Percentiles rank a stretch among this genome's conserved stretches.
phyloP scores from a whole-genome alignment of 108 stramenopile genomes.

The Stephanodiscus triporus region DNA sequence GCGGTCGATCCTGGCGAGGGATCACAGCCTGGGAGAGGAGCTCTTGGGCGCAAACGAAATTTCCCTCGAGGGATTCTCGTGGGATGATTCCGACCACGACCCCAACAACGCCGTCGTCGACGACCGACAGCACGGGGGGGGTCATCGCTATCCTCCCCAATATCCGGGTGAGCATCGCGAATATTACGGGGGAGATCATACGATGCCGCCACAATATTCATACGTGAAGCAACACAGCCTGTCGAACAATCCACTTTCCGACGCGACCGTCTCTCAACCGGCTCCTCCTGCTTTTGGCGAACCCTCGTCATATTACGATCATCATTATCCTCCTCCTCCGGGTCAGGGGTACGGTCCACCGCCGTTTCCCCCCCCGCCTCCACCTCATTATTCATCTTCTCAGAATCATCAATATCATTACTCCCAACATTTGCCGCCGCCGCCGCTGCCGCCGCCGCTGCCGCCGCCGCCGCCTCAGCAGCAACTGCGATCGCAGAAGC shows the following conservation, averaged over 20 bases:
- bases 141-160: conserved; percentile 10
- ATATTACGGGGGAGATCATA: conserved; percentile 3
- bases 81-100: conserved; percentile 52
- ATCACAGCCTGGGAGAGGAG: conserved; percentile 78
- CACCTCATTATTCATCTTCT: neutral
- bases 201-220: neutral
- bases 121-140: conserved; percentile 14
- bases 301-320: conserved; percentile 21
- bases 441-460: neutral
- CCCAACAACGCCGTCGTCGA: conserved; percentile 3
- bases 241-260: conserved; percentile 19
- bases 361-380: neutral
- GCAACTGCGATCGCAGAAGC: neutral
- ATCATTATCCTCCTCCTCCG: conserved; percentile 12
- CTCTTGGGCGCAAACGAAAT: conserved; percentile 49
- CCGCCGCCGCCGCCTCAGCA: neutral
- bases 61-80: conserved; percentile 77
- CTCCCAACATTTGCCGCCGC: neutral
- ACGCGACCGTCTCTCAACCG: conserved; percentile 14
- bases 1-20: conserved; percentile 62
- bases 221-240: conserved; percentile 29
- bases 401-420: conserved; percentile 9
- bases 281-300: conserved; percentile 22
- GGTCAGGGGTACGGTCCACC: neutral
- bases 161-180: conserved; percentile 18